Base-by-base conservation (phyloP, 2,329 filamentous ascomycete genomes). In the Fusarium continuum region DNA sequence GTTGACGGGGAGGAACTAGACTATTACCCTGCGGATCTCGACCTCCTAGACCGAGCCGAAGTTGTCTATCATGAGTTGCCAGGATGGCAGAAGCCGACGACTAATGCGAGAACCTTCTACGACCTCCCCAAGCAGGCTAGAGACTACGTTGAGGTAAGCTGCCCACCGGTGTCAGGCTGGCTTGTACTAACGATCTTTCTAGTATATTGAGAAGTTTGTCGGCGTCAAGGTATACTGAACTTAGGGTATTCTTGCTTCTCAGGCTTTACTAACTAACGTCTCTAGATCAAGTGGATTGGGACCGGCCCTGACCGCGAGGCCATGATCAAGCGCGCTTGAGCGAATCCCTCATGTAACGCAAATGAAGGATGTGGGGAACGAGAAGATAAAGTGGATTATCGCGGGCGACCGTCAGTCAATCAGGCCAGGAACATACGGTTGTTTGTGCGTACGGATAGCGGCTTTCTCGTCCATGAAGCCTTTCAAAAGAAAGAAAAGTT, bases 221-320 rank as follows among this genome's bases (percentile, higher is more conserved):
- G 54, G 46, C 20, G 32, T 46, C 26, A 60, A 59, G 39, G 35
- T 46, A 53, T 13, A 22, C 20, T 19, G 8, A 28, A 19, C 17
- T 4, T 16, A 2, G 2, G 11, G 25, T 20, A 10, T 32, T 53
- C 11, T 26, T 39, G 23, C n/a, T 43, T 20, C 14, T 8, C 26
- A 31, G 40, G 23, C 29, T 29, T 35, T 47, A n/a, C n/a, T n/a
- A 28, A 47, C 43, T 50, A 22, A 44, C 29, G 40, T 41, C 13
- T 25, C 23, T 5, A 51, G 44, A 45, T 64, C 28, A 59, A 68
- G 43, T 67, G 52, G 45, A 65, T 64, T 39, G 52, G 55, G 20
- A 68, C 64, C 35, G 61, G 61, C 41, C 61, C 58, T 43, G 55
- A 51, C 34, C 59, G 52, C 29, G 52, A 68, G 38, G 52, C 51